phyloP scores from a whole-genome alignment of 2,329 filamentous ascomycete genomes.

The Fusarium piperis region DNA sequence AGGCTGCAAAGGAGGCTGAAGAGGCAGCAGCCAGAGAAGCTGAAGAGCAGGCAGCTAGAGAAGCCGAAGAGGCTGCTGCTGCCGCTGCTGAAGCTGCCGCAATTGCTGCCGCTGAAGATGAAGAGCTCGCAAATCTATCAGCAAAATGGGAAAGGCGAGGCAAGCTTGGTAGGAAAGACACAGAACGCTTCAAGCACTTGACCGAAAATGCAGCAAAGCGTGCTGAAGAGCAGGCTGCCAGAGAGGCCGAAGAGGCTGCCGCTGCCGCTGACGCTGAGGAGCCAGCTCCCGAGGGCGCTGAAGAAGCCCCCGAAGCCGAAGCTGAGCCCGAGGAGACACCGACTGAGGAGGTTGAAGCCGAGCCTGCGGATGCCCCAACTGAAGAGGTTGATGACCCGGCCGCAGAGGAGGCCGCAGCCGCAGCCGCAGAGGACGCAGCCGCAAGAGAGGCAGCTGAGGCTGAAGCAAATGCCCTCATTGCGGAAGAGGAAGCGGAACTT shows the following conservation, averaged over 20 bases:
- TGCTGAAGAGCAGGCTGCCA: constrained; percentile 25
- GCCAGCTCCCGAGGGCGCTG: constrained; percentile 30
- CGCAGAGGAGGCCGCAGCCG: constrained; percentile 34
- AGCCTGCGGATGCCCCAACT: constrained; percentile 29
- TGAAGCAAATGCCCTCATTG: constrained; percentile 19
- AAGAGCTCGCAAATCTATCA: constrained; percentile 22
- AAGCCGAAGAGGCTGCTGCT: constrained; percentile 37
- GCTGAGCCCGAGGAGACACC: constrained; percentile 16
- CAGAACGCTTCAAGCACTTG: constrained; percentile 32
- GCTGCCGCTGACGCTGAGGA: constrained; percentile 13
- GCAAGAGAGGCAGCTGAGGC: constrained; percentile 31
- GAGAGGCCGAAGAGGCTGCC: constrained; percentile 15
- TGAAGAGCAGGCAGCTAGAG: constrained; percentile 28
- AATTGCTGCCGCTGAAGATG: constrained; percentile 30
- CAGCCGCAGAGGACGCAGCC: constrained; percentile 32
- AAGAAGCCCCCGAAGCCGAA: constrained; percentile 19
- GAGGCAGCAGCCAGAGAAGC: constrained; percentile 48
- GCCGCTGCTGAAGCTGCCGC: constrained; percentile 41
- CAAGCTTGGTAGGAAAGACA: constrained; percentile 37
- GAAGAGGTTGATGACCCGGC: constrained; percentile 36
- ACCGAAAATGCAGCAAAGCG: constrained; percentile 25
- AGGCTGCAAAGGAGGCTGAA: constrained; percentile 48
- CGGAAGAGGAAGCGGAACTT: constrained; percentile 46
- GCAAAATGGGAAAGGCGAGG: constrained; percentile 35
- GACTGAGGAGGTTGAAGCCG: constrained; percentile 37